Evolutionary conservation across 2,329 filamentous ascomycete genomes (phyloP).

Genomic region (Colletotrichum euphorbiae): DNA sequence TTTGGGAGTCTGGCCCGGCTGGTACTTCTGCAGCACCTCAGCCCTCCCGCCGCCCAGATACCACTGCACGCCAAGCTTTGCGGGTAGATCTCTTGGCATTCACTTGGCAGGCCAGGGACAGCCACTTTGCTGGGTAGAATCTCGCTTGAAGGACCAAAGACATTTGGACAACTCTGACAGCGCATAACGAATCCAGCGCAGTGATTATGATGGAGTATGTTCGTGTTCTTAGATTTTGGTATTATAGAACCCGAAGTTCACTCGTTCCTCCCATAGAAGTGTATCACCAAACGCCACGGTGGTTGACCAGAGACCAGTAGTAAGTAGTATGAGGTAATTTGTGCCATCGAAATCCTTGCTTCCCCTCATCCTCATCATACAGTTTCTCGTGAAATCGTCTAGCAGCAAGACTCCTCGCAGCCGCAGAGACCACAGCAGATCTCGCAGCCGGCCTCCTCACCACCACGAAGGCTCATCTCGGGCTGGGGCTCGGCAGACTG

Average conservation of each 20-base stretch:
- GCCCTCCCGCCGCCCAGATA: conserved; percentile 6
- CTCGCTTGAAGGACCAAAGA: neutral
- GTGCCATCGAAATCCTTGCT: neutral
- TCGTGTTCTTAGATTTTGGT: neutral
- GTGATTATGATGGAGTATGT: neutral
- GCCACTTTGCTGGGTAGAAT: neutral
- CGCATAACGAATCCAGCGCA: too few species aligned
- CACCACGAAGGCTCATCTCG: conserved; percentile 57
- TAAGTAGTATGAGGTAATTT: neutral
- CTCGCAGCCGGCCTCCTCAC: conserved; percentile 59
- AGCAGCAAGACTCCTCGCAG: conserved; percentile 58
- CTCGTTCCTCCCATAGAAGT: neutral
- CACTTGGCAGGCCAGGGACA: conserved; percentile 32
- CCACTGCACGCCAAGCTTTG: conserved; percentile 33
- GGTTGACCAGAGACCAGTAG: neutral
- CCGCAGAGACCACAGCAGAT: conserved; percentile 60
- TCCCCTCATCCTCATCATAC: neutral
- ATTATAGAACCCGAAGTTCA: conserved; percentile 13
- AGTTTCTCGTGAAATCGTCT: conserved; percentile 34
- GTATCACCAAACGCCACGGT: conserved; percentile 32
- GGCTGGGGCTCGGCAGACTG: conserved; percentile 48
- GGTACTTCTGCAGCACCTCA: conserved; percentile 5
- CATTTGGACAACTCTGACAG: neutral
- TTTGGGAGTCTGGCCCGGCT: neutral
- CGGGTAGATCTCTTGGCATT: conserved; percentile 37